Evolutionary conservation across 2,329 filamentous ascomycete species (phyloP), one percentile per base, ranked within the genome.

Genomic region (Colletotrichum orchidophilum): DNA sequence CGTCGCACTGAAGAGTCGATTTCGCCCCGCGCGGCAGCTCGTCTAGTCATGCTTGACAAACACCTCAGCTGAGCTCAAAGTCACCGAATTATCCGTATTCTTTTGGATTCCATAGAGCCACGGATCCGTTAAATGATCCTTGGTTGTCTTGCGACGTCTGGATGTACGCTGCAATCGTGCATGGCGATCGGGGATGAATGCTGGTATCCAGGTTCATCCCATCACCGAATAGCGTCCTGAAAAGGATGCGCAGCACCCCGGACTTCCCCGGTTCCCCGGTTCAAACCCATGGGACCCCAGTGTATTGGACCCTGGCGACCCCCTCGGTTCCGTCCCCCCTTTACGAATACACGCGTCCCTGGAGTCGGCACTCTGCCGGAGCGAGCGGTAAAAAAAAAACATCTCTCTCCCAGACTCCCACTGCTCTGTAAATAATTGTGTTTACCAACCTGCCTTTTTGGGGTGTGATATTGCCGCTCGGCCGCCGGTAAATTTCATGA

Each of bases 281-380:
- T 29, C 27, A 61, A 29, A 12, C 12, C 55, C 63, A 66, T n/a
- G 67, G 67, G 31, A n/a, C 49, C 67, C 67, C 13, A 11, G 49
- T 21, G 55, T 29, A 49, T 15, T 52, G n/a, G 3, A 29, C 29
- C 57, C 39, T 15, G n/a, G 21, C 11, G 21, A 18, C 9, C 60
- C 24, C 11, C 9, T 46, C 35, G 39, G 55, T 53, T n/a, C 42
- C 27, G 26, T 26, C 15, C 24, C 33, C 50, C 42, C 53, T 11
- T 33, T 21, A 26, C n/a, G n/a, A n/a, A n/a, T n/a, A n/a, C 29
- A 9, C 27, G 53, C 33, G 13, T 33, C 18, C 29, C 21, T 33
- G 35, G 46, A 33, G 33, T 63, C 69, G 69, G 69, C 69, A 71
- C 42, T 1, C 24, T 71, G 69, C 69, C 69, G 58, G 33, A 18